Conservation (phyloP, 768 basidiomycete species). For the Lentinula aciculospora region DNA sequence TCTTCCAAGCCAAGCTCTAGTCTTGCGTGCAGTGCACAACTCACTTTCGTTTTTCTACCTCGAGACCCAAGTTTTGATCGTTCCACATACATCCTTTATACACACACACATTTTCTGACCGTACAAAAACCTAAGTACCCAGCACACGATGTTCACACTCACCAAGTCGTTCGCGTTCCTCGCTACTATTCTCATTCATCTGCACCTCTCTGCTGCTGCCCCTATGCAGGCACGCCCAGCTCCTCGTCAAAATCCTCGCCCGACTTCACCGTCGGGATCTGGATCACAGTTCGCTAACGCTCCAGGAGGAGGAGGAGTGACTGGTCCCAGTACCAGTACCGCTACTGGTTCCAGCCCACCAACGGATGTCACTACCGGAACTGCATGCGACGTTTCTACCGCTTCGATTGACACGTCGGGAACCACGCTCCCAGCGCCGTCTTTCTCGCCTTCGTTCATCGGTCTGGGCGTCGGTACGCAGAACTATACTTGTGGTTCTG, state of each 20-base stretch:
- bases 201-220: neutral
- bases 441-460: slow-evolving; percentile 30
- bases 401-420: slow-evolving; percentile 17
- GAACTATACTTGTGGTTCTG: slow-evolving; percentile 46
- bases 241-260: neutral
- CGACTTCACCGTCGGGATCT: neutral
- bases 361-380: neutral
- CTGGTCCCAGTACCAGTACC: neutral
- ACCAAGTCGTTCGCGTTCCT: neutral
- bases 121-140: neutral
- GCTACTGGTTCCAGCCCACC: slow-evolving; percentile 13
- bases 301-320: neutral
- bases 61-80: neutral
- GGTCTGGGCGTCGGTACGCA: slow-evolving; percentile 45
- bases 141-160: neutral
- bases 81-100: too few species aligned
- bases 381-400: slow-evolving; percentile 15
- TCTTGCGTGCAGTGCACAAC: too few species aligned
- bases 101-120: too few species aligned
- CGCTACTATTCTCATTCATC: neutral
- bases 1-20: too few species aligned
- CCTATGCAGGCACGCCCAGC: neutral
- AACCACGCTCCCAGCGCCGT: slow-evolving; percentile 29
- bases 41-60: neutral
- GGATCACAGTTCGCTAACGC: neutral